Evolutionary conservation across 805 yeast species (phyloP), one percentile per base, ranked within the genome.

Genomic region (Metschnikowia shivogae): DNA sequence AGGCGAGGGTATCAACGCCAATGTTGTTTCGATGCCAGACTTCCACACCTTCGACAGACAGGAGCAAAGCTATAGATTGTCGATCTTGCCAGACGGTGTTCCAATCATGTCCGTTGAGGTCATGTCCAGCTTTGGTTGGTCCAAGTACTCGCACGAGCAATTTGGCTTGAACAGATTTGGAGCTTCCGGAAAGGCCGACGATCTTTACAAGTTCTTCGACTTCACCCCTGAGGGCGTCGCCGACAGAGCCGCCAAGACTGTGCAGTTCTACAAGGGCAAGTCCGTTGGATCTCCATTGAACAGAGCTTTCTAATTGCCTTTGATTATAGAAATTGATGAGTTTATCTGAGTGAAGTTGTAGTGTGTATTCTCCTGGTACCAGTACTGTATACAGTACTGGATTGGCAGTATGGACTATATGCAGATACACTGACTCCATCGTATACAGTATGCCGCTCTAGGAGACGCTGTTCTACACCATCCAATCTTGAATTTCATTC

Each of bases 111-210:
- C 97, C 46, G 87, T 92, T 55, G 99, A 93, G 81, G 98, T 89
- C 43, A 77, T 89, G 82, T 71, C 95, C 46, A 82, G 96, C 44
- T 74, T 78, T 59, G 97, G 97, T 47, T 93, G 99, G 99, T 76
- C 84, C 60, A 86, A 83, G 72, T 93, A 89, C 77, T 81, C 97
- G 48, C 99, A 93, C 75, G 95, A 86, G 77, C 95, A 89, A 70
- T 88, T 92, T 62, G 97, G 97, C 73, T 77, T 93, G 64, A 82
- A 89, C 81, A 82, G 88, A 75, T 93, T 93, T 66, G 99, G 99
- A 80, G 93, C 90, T 51, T 89, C 97, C 49, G 99, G 96, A 67
- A 86, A 87, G 68, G 93, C 84, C 64, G 70, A 72, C 47, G 88
- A 86, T 53, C 78, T 92, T 51, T 93, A 82, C 84, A 80, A 87